phyloP scores from a whole-genome alignment of 768 basidiomycete genomes.

The Xerocomellus chrysenteron region DNA sequence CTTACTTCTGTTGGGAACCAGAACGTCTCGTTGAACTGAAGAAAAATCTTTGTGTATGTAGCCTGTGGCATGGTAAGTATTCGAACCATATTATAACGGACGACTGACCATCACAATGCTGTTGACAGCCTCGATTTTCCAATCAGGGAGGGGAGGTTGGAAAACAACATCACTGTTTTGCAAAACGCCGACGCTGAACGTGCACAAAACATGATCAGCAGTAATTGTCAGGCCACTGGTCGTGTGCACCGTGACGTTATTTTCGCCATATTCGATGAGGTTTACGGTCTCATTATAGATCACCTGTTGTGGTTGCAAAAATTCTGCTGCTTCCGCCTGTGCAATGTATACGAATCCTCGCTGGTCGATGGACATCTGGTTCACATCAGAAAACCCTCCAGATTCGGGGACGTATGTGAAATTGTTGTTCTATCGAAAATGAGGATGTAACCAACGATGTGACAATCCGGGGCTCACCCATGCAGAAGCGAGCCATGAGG shows the following conservation, averaged over 20 bases:
- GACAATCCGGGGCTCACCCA: constrained; percentile 43
- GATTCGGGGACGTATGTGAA: constrained; percentile 50
- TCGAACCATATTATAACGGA: not conserved
- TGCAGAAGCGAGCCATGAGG: constrained; percentile 61
- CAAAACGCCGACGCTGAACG: constrained; percentile 69
- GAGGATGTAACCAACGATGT: not conserved
- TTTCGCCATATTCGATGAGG: constrained; percentile 43
- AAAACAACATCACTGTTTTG: constrained; percentile 62
- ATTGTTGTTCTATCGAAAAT: constrained; percentile 51
- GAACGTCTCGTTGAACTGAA: constrained; percentile 61
- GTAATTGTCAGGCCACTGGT: constrained; percentile 41
- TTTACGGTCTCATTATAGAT: constrained; percentile 52
- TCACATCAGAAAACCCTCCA: constrained; percentile 59
- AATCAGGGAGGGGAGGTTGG: constrained; percentile 53
- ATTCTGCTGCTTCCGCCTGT: constrained; percentile 55
- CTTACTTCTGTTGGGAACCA: constrained; percentile 50
- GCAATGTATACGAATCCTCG: constrained; percentile 60
- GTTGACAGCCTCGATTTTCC: constrained; percentile 64
- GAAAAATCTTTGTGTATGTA: constrained; percentile 68
- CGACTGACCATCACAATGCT: constrained; percentile 54
- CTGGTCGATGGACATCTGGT: constrained; percentile 56
- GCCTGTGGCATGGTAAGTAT: constrained; percentile 29
- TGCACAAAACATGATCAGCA: constrained; percentile 61
- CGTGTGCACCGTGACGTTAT: constrained; percentile 49
- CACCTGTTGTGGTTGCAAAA: constrained; percentile 48